Evolutionary conservation across 257 asterid species (phyloP), one percentile per base, ranked within the genome.

Genomic region (Gentiana straminea): DNA sequence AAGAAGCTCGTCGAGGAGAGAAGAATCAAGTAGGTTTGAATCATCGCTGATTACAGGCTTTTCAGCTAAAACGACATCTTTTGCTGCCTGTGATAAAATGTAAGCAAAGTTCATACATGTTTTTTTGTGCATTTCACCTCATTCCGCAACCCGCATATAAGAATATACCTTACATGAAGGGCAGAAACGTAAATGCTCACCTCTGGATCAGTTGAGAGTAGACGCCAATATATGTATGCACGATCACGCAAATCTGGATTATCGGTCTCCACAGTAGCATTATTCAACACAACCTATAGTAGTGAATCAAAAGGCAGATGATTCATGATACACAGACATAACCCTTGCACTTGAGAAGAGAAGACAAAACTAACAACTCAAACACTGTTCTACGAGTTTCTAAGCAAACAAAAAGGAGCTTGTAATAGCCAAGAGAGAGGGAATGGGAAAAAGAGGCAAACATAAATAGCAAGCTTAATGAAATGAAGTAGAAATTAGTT

Each of bases 191-290:
- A 59, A 55, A 33, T 51, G 35, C 82, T 46, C 69, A 92, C 99
- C 97, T 92, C 99, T 5, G 99, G 99, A 69, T 92, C 99, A 51
- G 99, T 86, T 58, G 99, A 92, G 51, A 92, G 94, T 68, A 92
- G 97, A 52, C 99, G 97, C 99, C 99, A 92, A 71, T 92, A 92
- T 68, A 92, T 92, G 71, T 92, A 92, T 44, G 99, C 99, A 64
- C 99, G 95, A 73, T 92, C 99, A 63, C 99, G 77, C 74, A 92
- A 81, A 79, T 92, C 99, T 49, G 99, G 99, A 58, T 92, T 92
- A 66, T 92, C 97, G 56, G 99, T 88, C 78, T 92, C 99, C 69
- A 88, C 95, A 58, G 99, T 92, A 55, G 99, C 99, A 78, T 92
- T 88, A 68, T 88, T 88, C 76, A 92, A 75, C 64, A 92, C 99